phyloP scores from a whole-genome alignment of 2,329 filamentous ascomycete genomes.

The Cadophora sp. region DNA sequence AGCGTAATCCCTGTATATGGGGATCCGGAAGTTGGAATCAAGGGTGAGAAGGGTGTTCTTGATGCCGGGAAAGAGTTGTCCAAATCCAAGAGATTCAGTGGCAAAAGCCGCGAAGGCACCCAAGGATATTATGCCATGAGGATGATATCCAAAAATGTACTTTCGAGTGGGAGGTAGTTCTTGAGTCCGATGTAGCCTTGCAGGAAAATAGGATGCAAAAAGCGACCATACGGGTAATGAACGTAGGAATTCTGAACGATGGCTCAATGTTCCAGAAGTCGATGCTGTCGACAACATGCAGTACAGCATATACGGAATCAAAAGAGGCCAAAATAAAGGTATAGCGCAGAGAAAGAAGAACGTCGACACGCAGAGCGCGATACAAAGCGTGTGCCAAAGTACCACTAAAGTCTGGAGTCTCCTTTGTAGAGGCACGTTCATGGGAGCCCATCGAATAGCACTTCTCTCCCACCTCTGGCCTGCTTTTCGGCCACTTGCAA shows the following conservation, averaged over 20 bases:
- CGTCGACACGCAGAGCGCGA: conserved; percentile 72
- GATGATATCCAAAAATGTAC: conserved; percentile 97
- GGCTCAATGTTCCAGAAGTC: conserved; percentile 75
- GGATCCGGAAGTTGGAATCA: conserved; percentile 94
- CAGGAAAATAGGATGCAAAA: conserved; percentile 93
- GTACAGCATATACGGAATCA: conserved; percentile 81
- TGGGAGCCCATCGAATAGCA: conserved; percentile 83
- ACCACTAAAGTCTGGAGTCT: conserved; percentile 81
- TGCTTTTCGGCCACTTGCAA: conserved; percentile 42
- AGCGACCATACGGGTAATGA: conserved; percentile 81
- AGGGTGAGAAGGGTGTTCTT: conserved; percentile 92
- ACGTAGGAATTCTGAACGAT: conserved; percentile 78
- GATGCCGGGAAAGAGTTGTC: conserved; percentile 89
- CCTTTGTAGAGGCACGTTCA: conserved; percentile 73
- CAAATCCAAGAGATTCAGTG: conserved; percentile 88
- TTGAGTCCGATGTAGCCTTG: conserved; percentile 83
- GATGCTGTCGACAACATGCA: conserved; percentile 80
- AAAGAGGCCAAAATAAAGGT: conserved; percentile 85
- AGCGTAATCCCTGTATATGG: conserved; percentile 94
- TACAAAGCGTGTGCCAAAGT: conserved; percentile 74
- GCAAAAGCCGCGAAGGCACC: conserved; percentile 93
- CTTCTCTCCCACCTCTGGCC: conserved; percentile 44
- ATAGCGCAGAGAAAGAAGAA: conserved; percentile 95
- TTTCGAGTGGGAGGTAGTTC: conserved; percentile 81
- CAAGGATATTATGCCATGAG: conserved; percentile 96